Evolutionary conservation across 1,284 basidiomycete genomes (phyloP).

Genomic region (Ustilago cynodontis): DNA sequence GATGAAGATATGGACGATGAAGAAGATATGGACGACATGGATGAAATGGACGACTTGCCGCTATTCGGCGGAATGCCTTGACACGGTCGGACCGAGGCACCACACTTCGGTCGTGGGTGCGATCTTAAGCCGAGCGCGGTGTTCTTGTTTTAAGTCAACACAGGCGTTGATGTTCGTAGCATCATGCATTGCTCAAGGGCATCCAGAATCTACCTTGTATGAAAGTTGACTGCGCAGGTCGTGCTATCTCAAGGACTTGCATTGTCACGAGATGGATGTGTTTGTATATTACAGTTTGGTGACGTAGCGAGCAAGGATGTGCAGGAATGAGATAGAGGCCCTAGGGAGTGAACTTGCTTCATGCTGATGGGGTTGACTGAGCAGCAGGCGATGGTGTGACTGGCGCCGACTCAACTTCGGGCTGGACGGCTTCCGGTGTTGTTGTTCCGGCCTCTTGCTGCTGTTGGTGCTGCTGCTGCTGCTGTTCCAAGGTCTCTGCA

Average conservation of each 20-base stretch:
- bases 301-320: background rate
- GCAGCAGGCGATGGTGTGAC: conserved; percentile 10
- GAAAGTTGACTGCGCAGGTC: too few species aligned
- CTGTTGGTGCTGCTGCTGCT: conserved; percentile 21
- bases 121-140: background rate
- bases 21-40: conserved; percentile 2
- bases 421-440: conserved; percentile 1
- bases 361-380: conserved; percentile 17
- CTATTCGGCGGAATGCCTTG: background rate
- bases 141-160: background rate
- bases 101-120: background rate
- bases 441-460: conserved; percentile 2
- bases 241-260: too few species aligned
- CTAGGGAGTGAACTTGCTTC: background rate
- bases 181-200: background rate
- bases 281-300: background rate
- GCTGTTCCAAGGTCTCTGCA: conserved; percentile 14
- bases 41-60: background rate
- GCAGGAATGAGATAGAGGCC: background rate
- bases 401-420: conserved; percentile 5
- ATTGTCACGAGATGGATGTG: background rate
- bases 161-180: background rate
- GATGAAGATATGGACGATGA: conserved; percentile 2
- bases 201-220: background rate
- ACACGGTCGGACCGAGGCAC: background rate